Percentiles rank a stretch among this genome's conserved stretches.
phyloP scores from a whole-genome alignment of 441 rosid species.

The Adansonia grandidieri region DNA sequence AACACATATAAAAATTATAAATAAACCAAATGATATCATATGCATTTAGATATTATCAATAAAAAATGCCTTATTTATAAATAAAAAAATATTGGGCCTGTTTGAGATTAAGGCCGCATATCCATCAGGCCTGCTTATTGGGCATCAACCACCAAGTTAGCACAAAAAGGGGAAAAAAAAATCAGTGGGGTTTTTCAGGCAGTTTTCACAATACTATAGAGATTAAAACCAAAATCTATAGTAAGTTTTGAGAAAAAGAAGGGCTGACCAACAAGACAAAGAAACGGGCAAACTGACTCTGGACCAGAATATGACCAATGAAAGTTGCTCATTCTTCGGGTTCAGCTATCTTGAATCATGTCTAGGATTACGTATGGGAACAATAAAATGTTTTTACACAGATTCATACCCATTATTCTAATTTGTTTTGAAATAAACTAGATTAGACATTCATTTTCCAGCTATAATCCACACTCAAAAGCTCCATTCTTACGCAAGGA shows the following conservation, averaged over 20 bases:
- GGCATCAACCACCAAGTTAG: conserved; percentile 28
- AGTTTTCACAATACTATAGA: not conserved
- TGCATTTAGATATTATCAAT: not conserved
- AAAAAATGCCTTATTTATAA: not conserved
- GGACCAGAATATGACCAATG: not conserved
- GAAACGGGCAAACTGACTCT: conserved; percentile 15
- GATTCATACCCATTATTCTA: not conserved
- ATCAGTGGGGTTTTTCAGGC: conserved; percentile 26
- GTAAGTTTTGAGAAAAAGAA: not conserved
- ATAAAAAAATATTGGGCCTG: conserved; percentile 34
- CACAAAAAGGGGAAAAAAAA: conserved; percentile 19
- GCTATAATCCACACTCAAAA: conserved; percentile 9
- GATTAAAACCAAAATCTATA: not conserved
- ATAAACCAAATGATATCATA: not conserved
- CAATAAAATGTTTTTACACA: not conserved
- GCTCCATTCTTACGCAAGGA: not conserved
- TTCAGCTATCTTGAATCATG: not conserved
- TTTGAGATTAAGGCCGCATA: conserved; percentile 33
- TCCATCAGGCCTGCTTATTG: conserved; percentile 27
- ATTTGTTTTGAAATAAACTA: not conserved
- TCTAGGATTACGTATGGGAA: not conserved
- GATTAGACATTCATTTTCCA: not conserved
- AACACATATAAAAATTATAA: conserved; percentile 28
- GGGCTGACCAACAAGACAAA: conserved; percentile 18
- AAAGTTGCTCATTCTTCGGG: not conserved